These are phyloP conservation scores for Volvox reticuliferus DNA, from an alignment of 139 green algal species.

Conservation along the genomic window DNA sequence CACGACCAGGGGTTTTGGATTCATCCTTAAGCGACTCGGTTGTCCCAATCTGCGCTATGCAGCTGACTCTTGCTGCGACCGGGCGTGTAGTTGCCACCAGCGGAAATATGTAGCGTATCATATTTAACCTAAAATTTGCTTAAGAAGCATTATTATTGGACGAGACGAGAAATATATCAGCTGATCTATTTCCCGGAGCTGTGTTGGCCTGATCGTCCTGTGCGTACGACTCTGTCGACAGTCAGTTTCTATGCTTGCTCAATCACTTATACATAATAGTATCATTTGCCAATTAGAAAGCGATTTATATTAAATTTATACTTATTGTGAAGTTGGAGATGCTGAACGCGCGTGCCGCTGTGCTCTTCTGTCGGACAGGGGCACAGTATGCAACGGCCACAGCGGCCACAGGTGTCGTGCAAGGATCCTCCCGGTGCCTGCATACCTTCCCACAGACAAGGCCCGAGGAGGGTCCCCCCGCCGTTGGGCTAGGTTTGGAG, in stretches of 20 bases:
- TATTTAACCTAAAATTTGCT: background rate
- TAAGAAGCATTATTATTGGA: too few relatives aligned
- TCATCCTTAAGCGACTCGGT: background rate
- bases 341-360: background rate
- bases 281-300: too few relatives aligned
- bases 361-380: background rate
- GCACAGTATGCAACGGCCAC: background rate
- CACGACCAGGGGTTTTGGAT: background rate
- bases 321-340: background rate
- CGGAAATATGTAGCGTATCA: background rate
- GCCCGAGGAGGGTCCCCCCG: background rate
- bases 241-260: background rate
- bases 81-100: background rate
- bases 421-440: background rate
- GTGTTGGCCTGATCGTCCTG: too few relatives aligned
- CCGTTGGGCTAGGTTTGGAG: background rate
- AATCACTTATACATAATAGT: background rate
- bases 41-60: background rate
- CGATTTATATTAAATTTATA: too few relatives aligned
- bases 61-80: background rate
- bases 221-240: background rate
- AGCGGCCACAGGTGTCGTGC: background rate
- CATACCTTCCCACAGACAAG: background rate
- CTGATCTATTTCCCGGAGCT: too few relatives aligned
- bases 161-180: too few relatives aligned